A percentile compares a stretch with the other conserved stretches of the same genome.
Conservation (phyloP, 1,139 yeast species). For the Candida glucosophila region DNA sequence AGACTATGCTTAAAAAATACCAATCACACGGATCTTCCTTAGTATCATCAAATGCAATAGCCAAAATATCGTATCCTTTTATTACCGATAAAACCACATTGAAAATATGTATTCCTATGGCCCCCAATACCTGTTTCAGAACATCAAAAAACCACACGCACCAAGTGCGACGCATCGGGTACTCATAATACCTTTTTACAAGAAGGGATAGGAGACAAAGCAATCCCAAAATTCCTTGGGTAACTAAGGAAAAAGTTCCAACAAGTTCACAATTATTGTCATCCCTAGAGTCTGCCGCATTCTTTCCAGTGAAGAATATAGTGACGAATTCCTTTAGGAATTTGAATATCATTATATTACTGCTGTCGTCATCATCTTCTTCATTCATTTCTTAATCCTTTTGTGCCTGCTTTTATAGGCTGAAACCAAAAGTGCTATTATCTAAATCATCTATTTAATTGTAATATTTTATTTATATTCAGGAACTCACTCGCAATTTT, state of each 20-base stretch:
- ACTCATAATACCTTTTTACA: constrained; percentile 67
- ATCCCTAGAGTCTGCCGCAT: too few relatives aligned
- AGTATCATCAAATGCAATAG: constrained; percentile 3
- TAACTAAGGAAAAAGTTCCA: constrained; percentile 62
- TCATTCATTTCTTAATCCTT: too few relatives aligned
- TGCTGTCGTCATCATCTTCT: not conserved
- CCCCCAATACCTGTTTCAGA: constrained; percentile 80
- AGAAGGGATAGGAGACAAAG: constrained; percentile 69
- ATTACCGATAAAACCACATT: constrained; percentile 67
- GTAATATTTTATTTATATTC: too few relatives aligned
- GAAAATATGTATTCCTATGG: constrained; percentile 72
- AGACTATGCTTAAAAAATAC: constrained; percentile 80
- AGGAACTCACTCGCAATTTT: too few relatives aligned
- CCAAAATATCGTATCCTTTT: constrained; percentile 22
- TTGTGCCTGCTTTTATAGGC: not conserved
- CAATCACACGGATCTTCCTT: constrained; percentile 68
- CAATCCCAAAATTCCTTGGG: constrained; percentile 63
- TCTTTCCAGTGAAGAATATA: too few relatives aligned
- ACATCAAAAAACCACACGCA: constrained; percentile 86
- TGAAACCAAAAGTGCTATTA: not conserved
- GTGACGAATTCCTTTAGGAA: not conserved
- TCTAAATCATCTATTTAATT: too few relatives aligned
- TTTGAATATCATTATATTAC: not conserved
- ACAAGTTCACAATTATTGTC: constrained; percentile 50
- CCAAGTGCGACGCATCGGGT: constrained; percentile 77